These are phyloP conservation scores for Dictyostelium intermedium DNA, from an alignment of 78 protist species.

Conservation along the genomic window DNA sequence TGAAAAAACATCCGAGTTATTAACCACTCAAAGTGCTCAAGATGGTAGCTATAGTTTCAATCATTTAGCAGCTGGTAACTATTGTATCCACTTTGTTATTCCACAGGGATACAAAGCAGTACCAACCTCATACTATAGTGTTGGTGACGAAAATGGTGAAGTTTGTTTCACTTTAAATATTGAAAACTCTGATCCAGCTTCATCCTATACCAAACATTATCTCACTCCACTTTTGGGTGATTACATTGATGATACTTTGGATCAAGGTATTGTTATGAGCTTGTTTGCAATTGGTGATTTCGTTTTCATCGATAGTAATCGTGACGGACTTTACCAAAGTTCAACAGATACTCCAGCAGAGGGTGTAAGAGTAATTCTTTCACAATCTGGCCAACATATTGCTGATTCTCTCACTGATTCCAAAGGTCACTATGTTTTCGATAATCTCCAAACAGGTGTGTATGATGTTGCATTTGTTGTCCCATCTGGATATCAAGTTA, in stretches of 20 bases:
- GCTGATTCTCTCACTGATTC: neutral
- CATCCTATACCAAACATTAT: neutral
- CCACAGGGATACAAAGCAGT: constrained; percentile 28
- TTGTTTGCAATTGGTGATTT: constrained; percentile 42
- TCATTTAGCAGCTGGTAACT: constrained; percentile 3
- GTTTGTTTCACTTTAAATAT: neutral
- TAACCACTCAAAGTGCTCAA: neutral
- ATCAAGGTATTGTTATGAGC: constrained; percentile 32
- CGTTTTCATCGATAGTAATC: constrained; percentile 25
- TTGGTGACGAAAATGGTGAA: constrained; percentile 18
- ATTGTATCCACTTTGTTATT: constrained; percentile 5
- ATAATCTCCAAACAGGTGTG: neutral
- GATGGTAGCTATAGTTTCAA: constrained; percentile 24
- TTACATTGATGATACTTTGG: neutral
- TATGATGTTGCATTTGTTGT: neutral
- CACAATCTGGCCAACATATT: neutral
- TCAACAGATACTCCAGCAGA: neutral
- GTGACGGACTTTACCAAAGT: neutral
- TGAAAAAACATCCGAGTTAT: neutral
- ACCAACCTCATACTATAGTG: neutral
- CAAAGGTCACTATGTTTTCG: constrained; percentile 23
- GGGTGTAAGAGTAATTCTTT: neutral
- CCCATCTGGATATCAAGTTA: neutral
- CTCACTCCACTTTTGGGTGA: neutral
- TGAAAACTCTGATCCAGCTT: neutral